Base-by-base conservation (phyloP, 495 filamentous ascomycete species). In the Venustampulla echinocandica region DNA sequence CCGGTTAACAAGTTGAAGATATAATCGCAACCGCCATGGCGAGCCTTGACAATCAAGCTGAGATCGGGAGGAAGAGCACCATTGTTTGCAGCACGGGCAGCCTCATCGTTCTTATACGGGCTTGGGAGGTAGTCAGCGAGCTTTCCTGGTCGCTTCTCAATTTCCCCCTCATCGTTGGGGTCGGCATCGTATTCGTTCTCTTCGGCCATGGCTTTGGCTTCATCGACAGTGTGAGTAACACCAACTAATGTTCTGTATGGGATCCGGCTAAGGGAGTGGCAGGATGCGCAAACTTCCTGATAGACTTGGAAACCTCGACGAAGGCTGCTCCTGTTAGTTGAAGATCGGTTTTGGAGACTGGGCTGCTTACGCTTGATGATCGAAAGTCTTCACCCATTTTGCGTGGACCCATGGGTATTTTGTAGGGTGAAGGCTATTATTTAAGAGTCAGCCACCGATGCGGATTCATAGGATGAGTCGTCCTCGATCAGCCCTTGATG, bases 221-320 rank as follows among this genome's bases (percentile, higher is more conserved):
- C 93, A 62, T 97, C 90, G 61, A 95, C 87, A 47, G 93, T 97
- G 75, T 95, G 77, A 61, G 87, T 76, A 42, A 79, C 80, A 67
- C 89, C 93, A 63, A 99, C 93, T 47, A 97, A 80, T 15, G 83
- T 57, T 62, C 93, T 87, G 79, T 90, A 99, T 41, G 93, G 89
- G 38, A 99, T 79, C 69, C 93, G 85, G 63, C 75, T 80, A 42
- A 99, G 82, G 43, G 93, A 97, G 76, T 99, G 93, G 76, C 93
- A 99, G 48, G 86, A 83, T 41, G 90, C 79, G 77, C 93, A 99
- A 57, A 99, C 93, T 70, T 99, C 93, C 59, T 83, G 88, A 79
- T 99, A 99, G 62, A 99, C 93, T 73, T 95, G 93, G 81, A 99
- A 97, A 69, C 93, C 93, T 70, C 93, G 90, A 61, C 93, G 92